phyloP scores from a whole-genome alignment of 2,329 filamentous ascomycete genomes.

The Diaporthe ilicicola region DNA sequence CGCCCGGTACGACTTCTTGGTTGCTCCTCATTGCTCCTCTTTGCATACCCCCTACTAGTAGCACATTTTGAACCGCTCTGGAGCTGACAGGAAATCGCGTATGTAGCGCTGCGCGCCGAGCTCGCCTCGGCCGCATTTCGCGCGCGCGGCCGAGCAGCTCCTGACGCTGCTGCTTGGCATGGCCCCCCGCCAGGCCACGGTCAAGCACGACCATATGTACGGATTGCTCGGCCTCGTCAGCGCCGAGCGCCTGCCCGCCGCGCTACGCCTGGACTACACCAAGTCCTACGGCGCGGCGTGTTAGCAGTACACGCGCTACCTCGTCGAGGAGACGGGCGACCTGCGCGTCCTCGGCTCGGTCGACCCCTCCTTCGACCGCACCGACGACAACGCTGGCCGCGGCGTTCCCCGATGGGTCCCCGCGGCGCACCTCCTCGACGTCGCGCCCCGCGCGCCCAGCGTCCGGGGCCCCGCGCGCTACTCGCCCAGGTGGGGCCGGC shows the following conservation, averaged over 20 bases:
- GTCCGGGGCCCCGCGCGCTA: background rate
- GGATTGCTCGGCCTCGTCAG: background rate
- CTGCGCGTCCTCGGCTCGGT: background rate
- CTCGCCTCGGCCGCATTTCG: background rate
- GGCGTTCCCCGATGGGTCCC: background rate
- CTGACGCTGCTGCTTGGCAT: background rate
- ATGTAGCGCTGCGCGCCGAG: background rate
- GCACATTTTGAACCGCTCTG: background rate
- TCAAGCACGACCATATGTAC: background rate
- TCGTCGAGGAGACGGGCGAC: background rate
- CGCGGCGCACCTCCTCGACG: background rate
- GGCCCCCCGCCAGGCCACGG: background rate
- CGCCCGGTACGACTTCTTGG: background rate
- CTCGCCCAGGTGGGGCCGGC: background rate
- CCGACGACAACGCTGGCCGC: background rate
- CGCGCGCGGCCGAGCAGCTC: background rate
- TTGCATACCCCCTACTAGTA: background rate
- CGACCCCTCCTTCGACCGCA: background rate
- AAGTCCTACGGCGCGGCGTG: background rate
- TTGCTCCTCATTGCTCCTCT: too few species aligned
- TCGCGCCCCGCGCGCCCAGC: background rate
- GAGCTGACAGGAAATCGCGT: background rate
- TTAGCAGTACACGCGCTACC: background rate
- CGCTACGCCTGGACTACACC: background rate
- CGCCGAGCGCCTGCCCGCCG: background rate